These are phyloP conservation scores for Endogone sp. DNA, from an alignment of 192 early-diverging fungal species.

Conservation along the genomic window DNA sequence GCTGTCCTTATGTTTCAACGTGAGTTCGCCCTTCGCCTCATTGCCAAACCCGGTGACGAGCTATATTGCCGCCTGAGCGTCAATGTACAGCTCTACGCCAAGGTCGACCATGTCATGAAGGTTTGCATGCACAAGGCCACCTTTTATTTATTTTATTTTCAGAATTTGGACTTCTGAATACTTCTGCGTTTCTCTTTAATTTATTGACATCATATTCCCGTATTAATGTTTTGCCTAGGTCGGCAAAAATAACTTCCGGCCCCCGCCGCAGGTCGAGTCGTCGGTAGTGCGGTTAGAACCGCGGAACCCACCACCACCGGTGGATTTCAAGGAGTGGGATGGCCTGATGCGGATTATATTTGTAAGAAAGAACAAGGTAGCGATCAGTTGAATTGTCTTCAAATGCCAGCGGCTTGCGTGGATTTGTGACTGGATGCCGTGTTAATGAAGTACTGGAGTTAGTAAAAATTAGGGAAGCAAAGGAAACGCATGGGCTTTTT, in stretches of 20 bases:
- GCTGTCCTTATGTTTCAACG: slow-evolving; percentile 99
- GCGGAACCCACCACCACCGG: slow-evolving; percentile 87
- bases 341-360: slow-evolving; percentile 93
- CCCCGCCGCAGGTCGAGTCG: slow-evolving; percentile 95
- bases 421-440: no score
- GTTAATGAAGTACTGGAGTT: no score
- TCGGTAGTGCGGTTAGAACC: slow-evolving; percentile 95
- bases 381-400: not conserved
- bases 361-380: slow-evolving; percentile 86
- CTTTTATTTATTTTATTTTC: not conserved
- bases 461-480: no score
- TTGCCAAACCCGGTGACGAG: slow-evolving; percentile 91
- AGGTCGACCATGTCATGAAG: slow-evolving; percentile 97
- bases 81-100: slow-evolving; percentile 91
- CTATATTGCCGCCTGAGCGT: slow-evolving; percentile 91
- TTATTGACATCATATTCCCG: no score
- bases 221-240: no score
- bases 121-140: slow-evolving; percentile 18
- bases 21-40: slow-evolving; percentile 93
- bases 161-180: not conserved
- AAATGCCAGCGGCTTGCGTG: not conserved
- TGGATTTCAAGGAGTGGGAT: slow-evolving; percentile 97
- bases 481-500: not conserved
- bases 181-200: not conserved
- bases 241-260: slow-evolving; percentile 96